These are phyloP conservation scores for Phytophthora cryptogea DNA, from an alignment of 352 stramenopile genomes.

Conservation along the genomic window DNA sequence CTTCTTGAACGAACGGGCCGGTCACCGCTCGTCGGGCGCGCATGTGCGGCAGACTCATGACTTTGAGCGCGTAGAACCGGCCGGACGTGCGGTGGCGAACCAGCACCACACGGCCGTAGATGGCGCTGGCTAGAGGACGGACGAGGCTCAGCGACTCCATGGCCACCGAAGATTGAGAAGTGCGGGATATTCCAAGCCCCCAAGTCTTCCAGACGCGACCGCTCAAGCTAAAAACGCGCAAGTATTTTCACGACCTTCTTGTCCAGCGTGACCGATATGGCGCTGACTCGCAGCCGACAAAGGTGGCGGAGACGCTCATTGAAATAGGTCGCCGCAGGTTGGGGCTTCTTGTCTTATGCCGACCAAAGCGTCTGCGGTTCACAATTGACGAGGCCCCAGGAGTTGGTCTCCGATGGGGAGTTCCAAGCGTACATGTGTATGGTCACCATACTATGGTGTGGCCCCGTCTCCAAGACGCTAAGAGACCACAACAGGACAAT, in stretches of 20 bases:
- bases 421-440: too few species aligned
- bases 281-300: conserved; percentile 15
- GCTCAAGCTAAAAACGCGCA: conserved; percentile 16
- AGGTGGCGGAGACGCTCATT: conserved; percentile 1
- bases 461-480: conserved; percentile 2
- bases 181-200: conserved; percentile 15
- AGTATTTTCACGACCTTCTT: conserved; percentile 11
- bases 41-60: conserved; percentile 71
- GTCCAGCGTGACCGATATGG: background rate
- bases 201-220: conserved; percentile 8
- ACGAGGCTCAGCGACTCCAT: conserved; percentile 60
- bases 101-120: conserved; percentile 59
- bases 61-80: conserved; percentile 56
- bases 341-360: background rate
- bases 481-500: conserved; percentile 16
- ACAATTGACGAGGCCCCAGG: conserved; percentile 3
- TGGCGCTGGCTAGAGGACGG: conserved; percentile 48
- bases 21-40: conserved; percentile 42
- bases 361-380: background rate
- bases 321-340: conserved; percentile 6
- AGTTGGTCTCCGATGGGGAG: too few species aligned
- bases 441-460: too few species aligned
- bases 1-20: conserved; percentile 45
- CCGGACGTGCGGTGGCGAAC: conserved; percentile 40
- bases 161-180: conserved; percentile 8